A percentile compares a stretch with the other conserved stretches of the same genome.
phyloP scores from a whole-genome alignment of 495 filamentous ascomycete species.

The Annulohypoxylon maeteangense region DNA sequence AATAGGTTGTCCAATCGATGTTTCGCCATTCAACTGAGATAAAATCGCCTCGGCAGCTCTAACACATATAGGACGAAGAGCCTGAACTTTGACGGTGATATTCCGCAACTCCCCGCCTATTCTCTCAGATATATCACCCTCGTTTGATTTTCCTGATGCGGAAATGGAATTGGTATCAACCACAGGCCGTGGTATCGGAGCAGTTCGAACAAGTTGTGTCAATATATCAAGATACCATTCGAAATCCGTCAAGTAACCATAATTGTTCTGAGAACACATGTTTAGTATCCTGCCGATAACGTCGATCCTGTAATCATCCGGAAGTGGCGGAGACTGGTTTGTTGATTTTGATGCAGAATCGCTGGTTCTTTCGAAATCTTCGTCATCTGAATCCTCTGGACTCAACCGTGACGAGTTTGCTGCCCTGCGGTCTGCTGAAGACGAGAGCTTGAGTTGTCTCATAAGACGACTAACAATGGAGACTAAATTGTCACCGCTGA shows the following conservation, averaged over 20 bases:
- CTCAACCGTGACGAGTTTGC: slow-evolving; percentile 44
- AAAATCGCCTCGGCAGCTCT: slow-evolving; percentile 85
- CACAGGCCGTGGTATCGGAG: slow-evolving; percentile 55
- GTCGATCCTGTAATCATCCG: slow-evolving; percentile 82
- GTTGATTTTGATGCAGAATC: slow-evolving; percentile 47
- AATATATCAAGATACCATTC: slow-evolving; percentile 95
- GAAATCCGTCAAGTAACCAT: slow-evolving; percentile 85
- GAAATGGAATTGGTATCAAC: slow-evolving; percentile 57
- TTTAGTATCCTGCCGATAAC: slow-evolving; percentile 83
- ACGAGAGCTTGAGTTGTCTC: slow-evolving; percentile 75
- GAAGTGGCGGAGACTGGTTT: slow-evolving; percentile 63
- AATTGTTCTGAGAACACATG: slow-evolving; percentile 93
- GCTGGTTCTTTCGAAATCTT: slow-evolving; percentile 60
- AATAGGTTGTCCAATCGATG: slow-evolving; percentile 50
- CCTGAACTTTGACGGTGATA: slow-evolving; percentile 89
- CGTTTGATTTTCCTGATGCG: slow-evolving; percentile 40
- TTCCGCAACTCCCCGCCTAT: slow-evolving; percentile 89
- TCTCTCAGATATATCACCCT: slow-evolving; percentile 68
- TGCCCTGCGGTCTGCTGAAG: slow-evolving; percentile 47
- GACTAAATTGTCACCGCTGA: slow-evolving; percentile 81
- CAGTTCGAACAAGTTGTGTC: slow-evolving; percentile 78
- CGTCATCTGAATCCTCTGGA: slow-evolving; percentile 65
- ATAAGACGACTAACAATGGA: slow-evolving; percentile 88
- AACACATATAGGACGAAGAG: slow-evolving; percentile 78
- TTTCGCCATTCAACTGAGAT: slow-evolving; percentile 56